Conservation (phyloP, 257 asterid species). For the Gentiana straminea region DNA sequence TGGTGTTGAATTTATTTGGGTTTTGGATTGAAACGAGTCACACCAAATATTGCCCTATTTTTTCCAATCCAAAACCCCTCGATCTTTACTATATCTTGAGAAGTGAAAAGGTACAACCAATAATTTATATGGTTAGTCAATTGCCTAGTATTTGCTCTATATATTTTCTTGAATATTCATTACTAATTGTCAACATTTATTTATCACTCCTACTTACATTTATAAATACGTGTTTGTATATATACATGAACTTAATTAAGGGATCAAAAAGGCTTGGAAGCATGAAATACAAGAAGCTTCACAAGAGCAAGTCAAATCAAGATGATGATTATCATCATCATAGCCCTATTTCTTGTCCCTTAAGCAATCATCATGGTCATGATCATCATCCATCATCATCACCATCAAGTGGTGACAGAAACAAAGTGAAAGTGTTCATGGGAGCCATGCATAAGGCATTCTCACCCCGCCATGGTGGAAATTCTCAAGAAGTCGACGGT, state of each 20-base stretch:
- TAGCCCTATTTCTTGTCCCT: conserved; percentile 1
- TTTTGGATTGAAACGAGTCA: no score
- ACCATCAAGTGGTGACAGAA: conserved; percentile 8
- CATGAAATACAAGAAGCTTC: conserved; percentile 39
- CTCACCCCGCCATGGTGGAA: conserved; percentile 7
- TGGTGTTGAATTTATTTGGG: no score
- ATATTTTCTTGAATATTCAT: no score
- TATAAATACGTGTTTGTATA: no score
- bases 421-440: conserved; percentile 26
- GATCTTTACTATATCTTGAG: no score
- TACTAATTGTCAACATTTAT: no score
- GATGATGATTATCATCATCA: conserved; percentile 13
- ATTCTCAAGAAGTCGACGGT: background rate
- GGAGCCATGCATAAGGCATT: conserved; percentile 33
- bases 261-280: background rate
- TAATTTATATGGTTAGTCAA: no score
- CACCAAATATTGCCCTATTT: no score
- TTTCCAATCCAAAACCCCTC: no score
- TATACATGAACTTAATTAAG: background rate
- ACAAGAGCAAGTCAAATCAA: conserved; percentile 24
- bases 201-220: no score
- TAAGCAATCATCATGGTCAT: background rate
- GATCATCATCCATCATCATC: background rate
- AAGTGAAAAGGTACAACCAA: no score
- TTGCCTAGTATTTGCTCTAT: no score